These are phyloP conservation scores for Rubia balearica DNA, from an alignment of 305 asterid species.

Conservation along the genomic window DNA sequence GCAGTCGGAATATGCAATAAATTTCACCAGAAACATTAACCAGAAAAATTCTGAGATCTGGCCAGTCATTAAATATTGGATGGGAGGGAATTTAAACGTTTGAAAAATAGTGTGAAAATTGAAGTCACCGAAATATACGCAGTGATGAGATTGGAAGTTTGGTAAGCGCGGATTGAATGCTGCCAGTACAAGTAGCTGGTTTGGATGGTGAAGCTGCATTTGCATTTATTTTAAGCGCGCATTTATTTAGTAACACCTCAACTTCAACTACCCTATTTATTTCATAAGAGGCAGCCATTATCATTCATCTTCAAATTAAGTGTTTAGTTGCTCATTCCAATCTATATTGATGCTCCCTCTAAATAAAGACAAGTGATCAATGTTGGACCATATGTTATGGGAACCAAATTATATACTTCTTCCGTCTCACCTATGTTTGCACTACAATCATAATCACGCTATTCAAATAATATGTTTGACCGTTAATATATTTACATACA, in stretches of 20 bases:
- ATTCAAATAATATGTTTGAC: too few species aligned
- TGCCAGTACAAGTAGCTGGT: neutral
- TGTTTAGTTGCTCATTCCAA: too few species aligned
- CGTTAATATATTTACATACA: too few species aligned
- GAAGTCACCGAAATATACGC: neutral
- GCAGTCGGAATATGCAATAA: neutral
- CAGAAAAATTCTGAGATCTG: constrained; percentile 1
- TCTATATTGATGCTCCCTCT: neutral
- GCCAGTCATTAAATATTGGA: neutral
- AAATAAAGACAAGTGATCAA: neutral
- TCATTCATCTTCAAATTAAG: neutral
- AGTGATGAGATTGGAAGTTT: constrained; percentile 2
- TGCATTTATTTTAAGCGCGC: constrained; percentile 1
- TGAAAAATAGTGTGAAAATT: constrained; percentile 16
- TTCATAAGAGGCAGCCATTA: neutral
- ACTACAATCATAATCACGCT: too few species aligned
- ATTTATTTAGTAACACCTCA: neutral
- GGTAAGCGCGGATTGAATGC: constrained; percentile 19
- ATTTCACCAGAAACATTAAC: neutral
- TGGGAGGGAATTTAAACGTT: neutral
- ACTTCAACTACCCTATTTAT: constrained; percentile 3
- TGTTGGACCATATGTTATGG: too few species aligned
- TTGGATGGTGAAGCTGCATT: constrained; percentile 1
- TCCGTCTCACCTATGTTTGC: too few species aligned
- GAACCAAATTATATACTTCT: too few species aligned